Conservation (phyloP, 2,329 filamentous ascomycete species). For the Monosporascus sp. region DNA sequence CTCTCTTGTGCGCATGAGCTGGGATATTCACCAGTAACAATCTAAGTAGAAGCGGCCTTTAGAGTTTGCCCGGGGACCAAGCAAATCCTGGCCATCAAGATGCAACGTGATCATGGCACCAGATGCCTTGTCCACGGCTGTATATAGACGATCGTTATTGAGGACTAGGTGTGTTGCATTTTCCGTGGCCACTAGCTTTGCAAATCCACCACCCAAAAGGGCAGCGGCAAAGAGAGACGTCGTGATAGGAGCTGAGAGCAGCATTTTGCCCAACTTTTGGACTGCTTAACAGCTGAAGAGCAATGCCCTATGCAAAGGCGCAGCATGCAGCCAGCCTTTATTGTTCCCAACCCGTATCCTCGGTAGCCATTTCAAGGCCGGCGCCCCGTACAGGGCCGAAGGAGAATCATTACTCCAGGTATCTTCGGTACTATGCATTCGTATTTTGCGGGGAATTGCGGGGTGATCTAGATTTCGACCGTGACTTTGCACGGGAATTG, state of each 20-base stretch:
- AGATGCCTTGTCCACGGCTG: constrained; percentile 30
- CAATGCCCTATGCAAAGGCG: neutral
- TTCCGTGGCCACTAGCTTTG: constrained; percentile 27
- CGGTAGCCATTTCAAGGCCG: neutral
- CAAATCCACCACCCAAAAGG: constrained; percentile 3
- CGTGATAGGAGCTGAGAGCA: neutral
- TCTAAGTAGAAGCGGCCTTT: constrained; percentile 55
- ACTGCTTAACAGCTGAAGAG: no score
- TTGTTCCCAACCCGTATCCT: neutral
- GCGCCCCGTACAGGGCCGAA: neutral
- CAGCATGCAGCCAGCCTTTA: neutral
- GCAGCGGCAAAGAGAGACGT: neutral
- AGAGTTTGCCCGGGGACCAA: constrained; percentile 39
- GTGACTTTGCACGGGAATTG: neutral
- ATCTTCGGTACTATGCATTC: neutral
- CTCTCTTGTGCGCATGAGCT: constrained; percentile 2
- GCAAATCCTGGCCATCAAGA: constrained; percentile 40
- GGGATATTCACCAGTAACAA: constrained; percentile 46
- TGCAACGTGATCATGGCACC: constrained; percentile 31
- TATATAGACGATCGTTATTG: constrained; percentile 32
- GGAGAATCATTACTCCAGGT: neutral
- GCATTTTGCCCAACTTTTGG: neutral
- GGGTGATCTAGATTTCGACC: neutral
- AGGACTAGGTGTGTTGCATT: constrained; percentile 28
- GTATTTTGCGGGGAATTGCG: neutral